phyloP scores from a whole-genome alignment of 2,329 filamentous ascomycete species.

The Raffaelea arxii region DNA sequence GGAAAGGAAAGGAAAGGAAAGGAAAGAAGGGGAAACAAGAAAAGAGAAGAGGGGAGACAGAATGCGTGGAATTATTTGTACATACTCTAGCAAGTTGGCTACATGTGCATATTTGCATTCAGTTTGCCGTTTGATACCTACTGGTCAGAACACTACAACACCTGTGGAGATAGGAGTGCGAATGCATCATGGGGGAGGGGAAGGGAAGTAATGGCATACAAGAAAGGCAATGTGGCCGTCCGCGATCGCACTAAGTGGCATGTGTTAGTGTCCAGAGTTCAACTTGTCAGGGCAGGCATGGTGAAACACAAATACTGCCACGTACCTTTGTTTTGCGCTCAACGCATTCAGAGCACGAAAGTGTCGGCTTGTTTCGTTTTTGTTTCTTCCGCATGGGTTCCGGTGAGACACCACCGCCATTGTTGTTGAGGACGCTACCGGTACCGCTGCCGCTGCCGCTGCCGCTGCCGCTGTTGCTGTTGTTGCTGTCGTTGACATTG shows the following conservation, averaged over 20 bases:
- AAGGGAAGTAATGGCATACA: conserved; percentile 33
- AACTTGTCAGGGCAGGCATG: conserved; percentile 16
- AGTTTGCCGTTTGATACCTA: conserved; percentile 60
- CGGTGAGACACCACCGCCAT: conserved; percentile 14
- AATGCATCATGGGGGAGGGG: not conserved
- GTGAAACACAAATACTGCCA: no score
- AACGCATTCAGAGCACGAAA: conserved; percentile 72
- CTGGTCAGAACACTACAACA: conserved; percentile 28
- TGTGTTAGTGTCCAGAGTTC: not conserved
- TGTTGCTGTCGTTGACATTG: no score
- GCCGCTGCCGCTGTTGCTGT: no score
- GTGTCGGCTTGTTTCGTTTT: conserved; percentile 74
- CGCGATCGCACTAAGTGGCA: conserved; percentile 57
- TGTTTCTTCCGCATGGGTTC: conserved; percentile 58
- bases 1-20: no score
- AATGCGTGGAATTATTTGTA: conserved; percentile 9
- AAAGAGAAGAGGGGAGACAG: not conserved
- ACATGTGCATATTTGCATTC: conserved; percentile 67
- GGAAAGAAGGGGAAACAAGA: no score
- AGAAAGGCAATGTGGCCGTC: conserved; percentile 57
- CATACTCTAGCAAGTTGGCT: conserved; percentile 67
- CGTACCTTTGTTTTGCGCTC: conserved; percentile 73
- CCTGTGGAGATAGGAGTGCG: conserved; percentile 7
- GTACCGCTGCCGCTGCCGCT: conserved; percentile 5
- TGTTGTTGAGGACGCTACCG: not conserved